Evolutionary conservation across 495 filamentous ascomycete species (phyloP).

Genomic region (Aspergillus bertholletiae): DNA sequence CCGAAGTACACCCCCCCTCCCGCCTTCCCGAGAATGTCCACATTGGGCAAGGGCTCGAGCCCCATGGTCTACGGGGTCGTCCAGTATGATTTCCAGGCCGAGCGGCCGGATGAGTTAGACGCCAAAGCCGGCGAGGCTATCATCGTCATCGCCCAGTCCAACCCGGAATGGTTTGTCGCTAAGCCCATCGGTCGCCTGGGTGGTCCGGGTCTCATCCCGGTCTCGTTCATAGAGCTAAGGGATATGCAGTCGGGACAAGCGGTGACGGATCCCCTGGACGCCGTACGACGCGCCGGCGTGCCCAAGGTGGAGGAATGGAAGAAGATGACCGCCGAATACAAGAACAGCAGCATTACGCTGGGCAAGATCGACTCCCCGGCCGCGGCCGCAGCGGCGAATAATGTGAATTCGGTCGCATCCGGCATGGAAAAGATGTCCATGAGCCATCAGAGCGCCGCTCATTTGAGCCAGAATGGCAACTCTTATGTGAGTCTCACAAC

Average conservation of each 20-base stretch:
- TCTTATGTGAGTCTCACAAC: constrained; percentile 43
- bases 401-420: constrained; percentile 54
- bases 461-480: constrained; percentile 43
- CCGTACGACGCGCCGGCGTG: constrained; percentile 84
- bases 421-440: constrained; percentile 81
- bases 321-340: constrained; percentile 98
- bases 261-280: constrained; percentile 78
- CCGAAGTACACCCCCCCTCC: constrained; percentile 33
- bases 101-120: constrained; percentile 91
- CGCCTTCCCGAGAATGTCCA: constrained; percentile 45
- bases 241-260: constrained; percentile 87
- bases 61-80: constrained; percentile 96
- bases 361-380: constrained; percentile 72
- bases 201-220: constrained; percentile 91
- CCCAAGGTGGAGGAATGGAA: constrained; percentile 99
- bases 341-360: constrained; percentile 95
- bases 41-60: constrained; percentile 59
- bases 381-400: constrained; percentile 16
- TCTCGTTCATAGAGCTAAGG: constrained; percentile 93
- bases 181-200: constrained; percentile 95
- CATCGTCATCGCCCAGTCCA: constrained; percentile 98
- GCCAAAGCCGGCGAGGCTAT: constrained; percentile 94
- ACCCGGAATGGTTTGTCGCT: constrained; percentile 98
- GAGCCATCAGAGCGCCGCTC: constrained; percentile 34
- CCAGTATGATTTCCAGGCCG: constrained; percentile 94